Base-by-base conservation (phyloP, 176 grass and related monocot genomes). In the Metroxylon sagu region DNA sequence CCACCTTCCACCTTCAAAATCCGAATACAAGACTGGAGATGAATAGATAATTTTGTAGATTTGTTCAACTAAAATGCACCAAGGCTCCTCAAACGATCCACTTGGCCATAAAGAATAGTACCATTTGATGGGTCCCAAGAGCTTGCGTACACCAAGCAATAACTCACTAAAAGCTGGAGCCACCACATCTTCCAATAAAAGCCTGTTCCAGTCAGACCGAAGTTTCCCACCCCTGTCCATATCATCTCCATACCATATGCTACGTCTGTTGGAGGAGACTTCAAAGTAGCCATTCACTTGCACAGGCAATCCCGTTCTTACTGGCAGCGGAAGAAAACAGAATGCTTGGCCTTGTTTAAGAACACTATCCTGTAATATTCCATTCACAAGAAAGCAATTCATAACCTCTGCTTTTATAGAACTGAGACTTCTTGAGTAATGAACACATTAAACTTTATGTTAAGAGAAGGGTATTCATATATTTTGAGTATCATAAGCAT, bases 201-300 rank as follows among this genome's bases (percentile, higher is more conserved):
- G 68, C 71, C 68, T 75, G 54, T 96, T 96, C 91, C 91, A 96
- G 59, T 96, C 91, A 71, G 91, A 96, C 52, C 86, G 91, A 79
- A 96, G 81, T 61, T 96, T 96, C 59, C 91, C 91, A 74, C 83
- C 91, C 57, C 83, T 89, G 75, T 96, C 91, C 91, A 96, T 96
- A 72, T 96, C 91, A 81, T 80, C 80, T 18, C 91, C 91, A 68
- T 85, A 96, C 91, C 91, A 96, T 74, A 96, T 87, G 65, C 82
- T 85, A 68, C 91, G 91, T 15, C 91, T 80, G 66, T 96, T 96
- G 49, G 91, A 96, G 1, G 91, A 90, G 76, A 96, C 84, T 76
- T 96, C 91, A 71, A 96, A 96, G 79, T 90, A 96, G 77, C 83
- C 86, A 84, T 96, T 96, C 77, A 96, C 91, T 58, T 96, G 91